Evolutionary conservation across 768 basidiomycete species (phyloP), one percentile per base, ranked within the genome.

Genomic region (Mycena maculata): DNA sequence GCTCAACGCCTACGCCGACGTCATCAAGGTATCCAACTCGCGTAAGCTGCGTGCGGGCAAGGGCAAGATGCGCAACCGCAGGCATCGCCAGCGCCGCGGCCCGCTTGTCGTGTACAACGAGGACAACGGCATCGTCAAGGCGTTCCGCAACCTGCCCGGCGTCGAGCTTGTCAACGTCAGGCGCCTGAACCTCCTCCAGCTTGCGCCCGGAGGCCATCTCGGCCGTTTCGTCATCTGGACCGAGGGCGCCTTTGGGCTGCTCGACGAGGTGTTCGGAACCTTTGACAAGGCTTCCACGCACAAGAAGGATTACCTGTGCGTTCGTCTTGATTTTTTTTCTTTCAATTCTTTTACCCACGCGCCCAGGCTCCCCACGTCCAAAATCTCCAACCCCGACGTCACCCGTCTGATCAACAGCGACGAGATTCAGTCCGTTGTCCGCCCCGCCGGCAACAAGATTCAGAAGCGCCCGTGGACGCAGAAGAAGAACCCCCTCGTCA

Each of bases 191-290:
- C 89, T 99, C 75, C 95, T 99, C 79, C 96, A 98, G 84, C 94
- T 99, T 79, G 98, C 98, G 18, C 98, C 98, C 53, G 98, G 98
- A 90, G 98, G 98, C 72, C 98, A 99, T 79, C 90, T 99, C 67
- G 98, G 98, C 68, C 95, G 98, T 69, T 99, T 99, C 85, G 86
- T 98, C 79, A 97, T 99, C 87, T 99, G 98, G 98, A 99, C 98
- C 68, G 93, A 97, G 84, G 87, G 87, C 75, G 98, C 98, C 28
- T 98, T 99, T 79, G 86, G 83, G 58, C 89, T 93, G 71, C 93
- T 99, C 62, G 98, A 99, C 79, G 92, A 95, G 73, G 90, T 99
- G 70, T 99, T 92, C 80, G 98, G 97, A 60, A 98, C 96, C 73
- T 93, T 92, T 76, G 95, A 98, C 76, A 95, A 91, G 85, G 86